Conservation (phyloP, 2,329 filamentous ascomycete species). For the Colletotrichum sansevieriae region DNA sequence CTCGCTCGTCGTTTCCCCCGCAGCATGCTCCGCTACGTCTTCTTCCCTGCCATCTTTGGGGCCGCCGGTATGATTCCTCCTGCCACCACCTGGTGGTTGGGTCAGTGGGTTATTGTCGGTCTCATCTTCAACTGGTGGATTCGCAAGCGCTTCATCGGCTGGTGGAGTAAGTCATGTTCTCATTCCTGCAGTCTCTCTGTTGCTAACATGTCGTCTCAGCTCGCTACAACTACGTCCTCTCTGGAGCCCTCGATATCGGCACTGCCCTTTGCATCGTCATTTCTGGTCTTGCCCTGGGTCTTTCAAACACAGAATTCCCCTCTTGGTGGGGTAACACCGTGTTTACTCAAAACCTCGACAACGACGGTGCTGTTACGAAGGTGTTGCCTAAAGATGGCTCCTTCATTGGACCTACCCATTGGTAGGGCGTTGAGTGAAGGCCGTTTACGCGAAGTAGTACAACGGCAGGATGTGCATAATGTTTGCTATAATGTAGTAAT, state of each 20-base stretch:
- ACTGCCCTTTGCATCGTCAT: constrained; percentile 69
- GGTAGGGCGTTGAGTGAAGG: constrained; percentile 38
- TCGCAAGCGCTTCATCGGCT: constrained; percentile 62
- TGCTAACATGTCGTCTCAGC: constrained; percentile 43
- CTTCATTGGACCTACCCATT: constrained; percentile 47
- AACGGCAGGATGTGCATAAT: too few species aligned
- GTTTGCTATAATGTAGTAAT: too few species aligned
- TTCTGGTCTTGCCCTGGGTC: constrained; percentile 60
- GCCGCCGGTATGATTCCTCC: constrained; percentile 64
- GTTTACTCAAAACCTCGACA: constrained; percentile 50
- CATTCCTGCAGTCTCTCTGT: not conserved
- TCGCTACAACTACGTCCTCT: constrained; percentile 71
- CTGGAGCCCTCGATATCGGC: constrained; percentile 70
- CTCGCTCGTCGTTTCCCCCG: constrained; percentile 61
- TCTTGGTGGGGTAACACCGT: constrained; percentile 65
- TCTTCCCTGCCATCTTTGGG: constrained; percentile 67
- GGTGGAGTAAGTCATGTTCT: constrained; percentile 60
- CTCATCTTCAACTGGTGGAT: constrained; percentile 68
- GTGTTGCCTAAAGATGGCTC: constrained; percentile 45
- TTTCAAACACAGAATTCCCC: constrained; percentile 60
- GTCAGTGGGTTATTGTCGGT: constrained; percentile 67
- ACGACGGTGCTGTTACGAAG: constrained; percentile 46
- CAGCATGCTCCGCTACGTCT: constrained; percentile 61
- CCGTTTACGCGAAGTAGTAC: not conserved
- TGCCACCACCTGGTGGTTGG: constrained; percentile 68